Evolutionary conservation across 805 yeast species (phyloP).

Genomic region (Metschnikowia lachancei): DNA sequence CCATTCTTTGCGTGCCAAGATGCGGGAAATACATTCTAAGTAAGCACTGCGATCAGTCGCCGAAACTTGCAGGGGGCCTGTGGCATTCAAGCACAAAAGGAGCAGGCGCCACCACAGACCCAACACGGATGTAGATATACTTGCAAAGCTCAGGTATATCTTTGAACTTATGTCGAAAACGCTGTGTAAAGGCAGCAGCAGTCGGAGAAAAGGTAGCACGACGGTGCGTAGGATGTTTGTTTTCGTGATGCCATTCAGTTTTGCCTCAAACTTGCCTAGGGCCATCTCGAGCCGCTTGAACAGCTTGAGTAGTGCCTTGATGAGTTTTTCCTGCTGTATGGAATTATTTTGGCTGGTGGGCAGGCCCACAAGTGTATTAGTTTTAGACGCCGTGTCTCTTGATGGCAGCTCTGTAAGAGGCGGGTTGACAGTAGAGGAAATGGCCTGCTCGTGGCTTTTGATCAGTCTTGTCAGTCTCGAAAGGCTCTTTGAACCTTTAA

Average conservation of each 20-base stretch:
- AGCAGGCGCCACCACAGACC: constrained; percentile 57
- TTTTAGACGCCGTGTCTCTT: neutral
- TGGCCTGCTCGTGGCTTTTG: neutral
- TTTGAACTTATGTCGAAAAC: constrained; percentile 21
- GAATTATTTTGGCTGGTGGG: constrained; percentile 1
- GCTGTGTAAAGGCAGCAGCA: constrained; percentile 22
- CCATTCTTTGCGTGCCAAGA: constrained; percentile 51
- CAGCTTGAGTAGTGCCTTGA: constrained; percentile 16
- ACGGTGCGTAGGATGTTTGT: constrained; percentile 46
- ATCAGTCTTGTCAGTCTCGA: constrained; percentile 3
- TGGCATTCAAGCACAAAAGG: constrained; percentile 21
- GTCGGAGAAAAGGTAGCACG: constrained; percentile 30
- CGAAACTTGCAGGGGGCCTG: constrained; percentile 30
- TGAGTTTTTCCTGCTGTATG: constrained; percentile 11
- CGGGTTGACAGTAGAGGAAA: neutral
- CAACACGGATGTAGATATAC: constrained; percentile 33
- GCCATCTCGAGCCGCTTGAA: constrained; percentile 43
- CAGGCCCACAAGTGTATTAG: neutral
- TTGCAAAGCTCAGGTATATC: constrained; percentile 33
- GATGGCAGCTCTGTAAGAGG: neutral
- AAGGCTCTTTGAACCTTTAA: constrained; percentile 2
- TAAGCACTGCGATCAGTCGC: constrained; percentile 51
- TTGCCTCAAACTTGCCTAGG: constrained; percentile 39
- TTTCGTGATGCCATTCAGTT: constrained; percentile 21
- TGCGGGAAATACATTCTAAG: constrained; percentile 52